Evolutionary conservation across 345 rosid genomes (phyloP).

Genomic region (Eucalyptus virginea): DNA sequence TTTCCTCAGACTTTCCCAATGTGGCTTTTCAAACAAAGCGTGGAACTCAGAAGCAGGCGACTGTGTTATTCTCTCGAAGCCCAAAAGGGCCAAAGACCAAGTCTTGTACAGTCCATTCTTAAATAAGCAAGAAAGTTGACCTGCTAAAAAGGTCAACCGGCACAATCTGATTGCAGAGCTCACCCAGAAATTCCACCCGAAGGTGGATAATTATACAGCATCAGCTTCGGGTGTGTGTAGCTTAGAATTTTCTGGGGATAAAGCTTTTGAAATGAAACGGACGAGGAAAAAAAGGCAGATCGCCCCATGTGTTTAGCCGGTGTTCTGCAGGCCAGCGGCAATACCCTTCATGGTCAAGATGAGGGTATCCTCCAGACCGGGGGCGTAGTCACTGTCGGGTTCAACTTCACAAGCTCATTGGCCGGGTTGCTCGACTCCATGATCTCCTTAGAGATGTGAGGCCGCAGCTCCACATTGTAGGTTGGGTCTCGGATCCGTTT

Average conservation of each 20-base stretch:
- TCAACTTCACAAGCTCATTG: conserved; percentile 68
- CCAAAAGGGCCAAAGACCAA: neutral
- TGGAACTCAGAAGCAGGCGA: neutral
- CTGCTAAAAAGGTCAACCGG: neutral
- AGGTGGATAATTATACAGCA: neutral
- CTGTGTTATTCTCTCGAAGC: neutral
- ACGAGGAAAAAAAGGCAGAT: neutral
- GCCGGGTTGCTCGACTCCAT: conserved; percentile 66
- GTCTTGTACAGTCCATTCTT: neutral
- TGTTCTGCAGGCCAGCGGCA: conserved; percentile 93
- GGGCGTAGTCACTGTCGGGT: conserved; percentile 82
- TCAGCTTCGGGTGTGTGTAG: neutral
- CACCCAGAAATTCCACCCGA: neutral
- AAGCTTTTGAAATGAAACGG: neutral
- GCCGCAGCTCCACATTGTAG: conserved; percentile 66
- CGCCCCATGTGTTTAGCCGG: conserved; percentile 33
- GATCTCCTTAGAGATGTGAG: conserved; percentile 77
- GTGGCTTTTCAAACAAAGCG: neutral
- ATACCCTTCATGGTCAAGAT: conserved; percentile 98
- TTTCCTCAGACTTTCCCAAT: neutral
- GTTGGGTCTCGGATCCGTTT: conserved; percentile 79
- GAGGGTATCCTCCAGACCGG: conserved; percentile 95
- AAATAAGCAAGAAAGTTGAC: neutral
- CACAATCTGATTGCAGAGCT: neutral
- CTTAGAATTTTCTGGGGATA: neutral